Evolutionary conservation across 2,329 filamentous ascomycete genomes (phyloP).

Genomic region (Ophiostoma perfectum): DNA sequence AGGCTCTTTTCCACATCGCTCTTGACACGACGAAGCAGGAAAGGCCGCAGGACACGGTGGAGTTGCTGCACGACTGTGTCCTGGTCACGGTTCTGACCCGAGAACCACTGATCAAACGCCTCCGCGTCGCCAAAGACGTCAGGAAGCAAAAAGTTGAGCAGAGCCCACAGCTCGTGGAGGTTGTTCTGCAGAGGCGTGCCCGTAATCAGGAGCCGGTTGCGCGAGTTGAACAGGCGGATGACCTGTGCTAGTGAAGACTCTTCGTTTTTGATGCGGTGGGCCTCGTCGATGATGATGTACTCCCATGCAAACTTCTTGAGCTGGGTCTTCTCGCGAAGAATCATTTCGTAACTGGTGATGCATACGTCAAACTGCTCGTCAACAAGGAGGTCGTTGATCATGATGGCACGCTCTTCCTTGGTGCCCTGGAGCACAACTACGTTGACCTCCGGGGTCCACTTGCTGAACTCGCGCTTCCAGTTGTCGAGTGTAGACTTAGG

Average conservation of each 20-base stretch:
- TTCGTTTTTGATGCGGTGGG: slow-evolving; percentile 98
- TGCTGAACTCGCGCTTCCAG: slow-evolving; percentile 91
- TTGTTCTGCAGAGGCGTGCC: slow-evolving; percentile 98
- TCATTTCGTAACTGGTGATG: slow-evolving; percentile 99
- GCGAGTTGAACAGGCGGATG: slow-evolving; percentile 90
- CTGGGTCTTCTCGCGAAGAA: slow-evolving; percentile 87
- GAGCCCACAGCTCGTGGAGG: slow-evolving; percentile 92
- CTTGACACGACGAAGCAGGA: slow-evolving; percentile 93
- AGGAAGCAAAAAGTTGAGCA: slow-evolving; percentile 95
- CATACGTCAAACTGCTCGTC: slow-evolving; percentile 97
- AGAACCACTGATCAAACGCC: slow-evolving; percentile 98
- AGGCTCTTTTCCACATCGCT: slow-evolving; percentile 97
- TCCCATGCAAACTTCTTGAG: slow-evolving; percentile 99
- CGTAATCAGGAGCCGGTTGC: slow-evolving; percentile 91
- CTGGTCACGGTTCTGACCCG: slow-evolving; percentile 80
- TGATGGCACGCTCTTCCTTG: slow-evolving; percentile 81
- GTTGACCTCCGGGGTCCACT: slow-evolving; percentile 93
- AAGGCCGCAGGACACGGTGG: slow-evolving; percentile 86
- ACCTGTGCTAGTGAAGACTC: slow-evolving; percentile 95
- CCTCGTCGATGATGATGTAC: slow-evolving; percentile 98
- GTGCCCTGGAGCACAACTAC: slow-evolving; percentile 89
- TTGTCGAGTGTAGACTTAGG: slow-evolving; percentile 98
- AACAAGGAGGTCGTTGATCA: slow-evolving; percentile 87
- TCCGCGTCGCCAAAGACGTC: slow-evolving; percentile 97
- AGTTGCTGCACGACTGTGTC: slow-evolving; percentile 95